Evolutionary conservation across 371 early-diverging fungal species (phyloP).

Genomic region (Synchytrium microbalum): DNA sequence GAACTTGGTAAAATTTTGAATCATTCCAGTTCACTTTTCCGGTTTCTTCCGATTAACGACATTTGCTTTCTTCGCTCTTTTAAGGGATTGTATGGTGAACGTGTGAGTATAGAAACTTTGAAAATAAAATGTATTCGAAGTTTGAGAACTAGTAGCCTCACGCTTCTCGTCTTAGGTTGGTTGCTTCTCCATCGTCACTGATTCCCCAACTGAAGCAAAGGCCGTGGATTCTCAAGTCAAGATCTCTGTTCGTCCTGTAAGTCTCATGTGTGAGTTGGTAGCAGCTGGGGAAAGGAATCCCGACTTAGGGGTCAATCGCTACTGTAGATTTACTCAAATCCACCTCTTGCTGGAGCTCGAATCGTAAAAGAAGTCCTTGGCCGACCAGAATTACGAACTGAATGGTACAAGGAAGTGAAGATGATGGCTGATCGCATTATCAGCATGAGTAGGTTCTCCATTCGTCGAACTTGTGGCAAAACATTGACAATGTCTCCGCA

Average conservation of each 20-base stretch:
- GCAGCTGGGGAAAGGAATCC: too few relatives aligned
- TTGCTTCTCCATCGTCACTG: conserved; percentile 82
- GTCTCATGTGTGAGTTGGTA: too few relatives aligned
- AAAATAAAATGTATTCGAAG: too few relatives aligned
- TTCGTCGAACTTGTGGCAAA: neutral
- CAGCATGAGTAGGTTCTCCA: conserved; percentile 63
- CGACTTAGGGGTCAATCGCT: too few relatives aligned
- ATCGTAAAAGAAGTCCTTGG: conserved; percentile 85
- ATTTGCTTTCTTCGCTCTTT: too few relatives aligned
- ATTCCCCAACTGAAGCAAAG: conserved; percentile 68
- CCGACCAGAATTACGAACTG: conserved; percentile 60
- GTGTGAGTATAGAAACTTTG: too few relatives aligned
- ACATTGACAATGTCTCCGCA: neutral
- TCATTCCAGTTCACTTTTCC: too few relatives aligned
- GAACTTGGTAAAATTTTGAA: too few relatives aligned
- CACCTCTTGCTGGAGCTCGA: conserved; percentile 90
- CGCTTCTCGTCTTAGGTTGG: too few relatives aligned
- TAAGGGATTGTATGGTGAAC: conserved; percentile 98
- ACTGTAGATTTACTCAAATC: conserved; percentile 85
- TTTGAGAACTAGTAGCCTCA: too few relatives aligned
- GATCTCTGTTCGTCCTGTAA: conserved; percentile 79
- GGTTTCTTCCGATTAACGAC: too few relatives aligned
- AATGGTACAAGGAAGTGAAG: conserved; percentile 89
- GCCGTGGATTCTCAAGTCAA: conserved; percentile 90
- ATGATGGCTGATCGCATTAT: conserved; percentile 97